Evolutionary conservation across 768 basidiomycete species (phyloP).

Genomic region (Pleurotus tuoliensis): DNA sequence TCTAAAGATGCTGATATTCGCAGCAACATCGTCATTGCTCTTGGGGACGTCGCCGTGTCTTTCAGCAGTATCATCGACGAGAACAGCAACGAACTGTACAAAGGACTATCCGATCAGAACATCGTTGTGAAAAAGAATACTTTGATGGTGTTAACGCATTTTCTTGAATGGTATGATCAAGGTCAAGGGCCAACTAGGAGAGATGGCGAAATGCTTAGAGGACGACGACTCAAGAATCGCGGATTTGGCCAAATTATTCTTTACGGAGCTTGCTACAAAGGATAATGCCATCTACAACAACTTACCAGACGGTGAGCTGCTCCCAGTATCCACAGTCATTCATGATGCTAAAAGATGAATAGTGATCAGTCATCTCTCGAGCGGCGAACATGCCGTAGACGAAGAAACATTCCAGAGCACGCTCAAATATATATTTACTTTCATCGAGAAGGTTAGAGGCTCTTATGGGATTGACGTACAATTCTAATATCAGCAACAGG

Average conservation of each 20-base stretch:
- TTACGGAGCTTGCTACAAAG: constrained; percentile 92
- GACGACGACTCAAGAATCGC: constrained; percentile 84
- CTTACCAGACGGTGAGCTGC: constrained; percentile 78
- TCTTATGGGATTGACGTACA: neutral
- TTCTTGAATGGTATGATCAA: constrained; percentile 99
- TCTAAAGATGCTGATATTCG: constrained; percentile 87
- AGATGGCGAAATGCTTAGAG: constrained; percentile 99
- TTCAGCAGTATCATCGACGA: constrained; percentile 97
- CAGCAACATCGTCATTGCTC: constrained; percentile 95
- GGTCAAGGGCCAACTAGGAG: constrained; percentile 97
- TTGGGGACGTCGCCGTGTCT: constrained; percentile 97
- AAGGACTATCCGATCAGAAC: constrained; percentile 84
- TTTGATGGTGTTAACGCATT: constrained; percentile 94
- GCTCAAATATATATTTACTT: constrained; percentile 92
- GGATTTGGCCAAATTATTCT: constrained; percentile 97
- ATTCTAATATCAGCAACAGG: constrained; percentile 40
- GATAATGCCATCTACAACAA: constrained; percentile 99
- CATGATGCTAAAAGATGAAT: constrained; percentile 7
- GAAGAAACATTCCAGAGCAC: constrained; percentile 91
- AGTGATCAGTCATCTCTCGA: constrained; percentile 95
- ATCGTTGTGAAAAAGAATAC: constrained; percentile 98
- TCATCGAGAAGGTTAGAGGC: constrained; percentile 84
- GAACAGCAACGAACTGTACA: constrained; percentile 93
- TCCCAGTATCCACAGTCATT: neutral
- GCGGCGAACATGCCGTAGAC: constrained; percentile 87